phyloP scores from a whole-genome alignment of 2,329 filamentous ascomycete species.

The Aspergillus pseudoglaucus region DNA sequence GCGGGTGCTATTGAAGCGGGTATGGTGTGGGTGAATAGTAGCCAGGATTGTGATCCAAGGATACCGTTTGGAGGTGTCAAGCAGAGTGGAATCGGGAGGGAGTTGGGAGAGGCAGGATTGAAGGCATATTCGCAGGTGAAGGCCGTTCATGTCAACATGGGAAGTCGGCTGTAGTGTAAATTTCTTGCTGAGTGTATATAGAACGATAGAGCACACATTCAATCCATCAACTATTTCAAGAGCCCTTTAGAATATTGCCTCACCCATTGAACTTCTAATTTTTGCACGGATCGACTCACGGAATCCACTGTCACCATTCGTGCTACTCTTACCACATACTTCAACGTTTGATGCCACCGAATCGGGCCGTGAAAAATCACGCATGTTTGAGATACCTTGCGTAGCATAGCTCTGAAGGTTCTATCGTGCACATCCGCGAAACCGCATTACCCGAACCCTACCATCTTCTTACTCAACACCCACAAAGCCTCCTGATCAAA shows the following conservation, averaged over 20 bases:
- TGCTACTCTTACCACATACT: no score
- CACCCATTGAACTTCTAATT: no score
- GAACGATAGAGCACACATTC: neutral
- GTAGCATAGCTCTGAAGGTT: no score
- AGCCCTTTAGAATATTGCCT: no score
- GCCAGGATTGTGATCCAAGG: conserved; percentile 35
- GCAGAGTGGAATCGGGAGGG: conserved; percentile 46
- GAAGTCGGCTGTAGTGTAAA: conserved; percentile 22
- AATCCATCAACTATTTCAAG: no score
- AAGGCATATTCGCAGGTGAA: conserved; percentile 36
- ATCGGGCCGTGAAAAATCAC: no score
- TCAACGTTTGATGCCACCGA: no score
- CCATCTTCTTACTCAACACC: conserved; percentile 3
- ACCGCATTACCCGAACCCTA: neutral
- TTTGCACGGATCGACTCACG: no score
- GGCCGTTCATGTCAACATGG: conserved; percentile 38
- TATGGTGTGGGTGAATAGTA: conserved; percentile 44
- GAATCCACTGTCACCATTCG: no score
- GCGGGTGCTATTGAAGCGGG: conserved; percentile 39
- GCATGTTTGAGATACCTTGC: no score
- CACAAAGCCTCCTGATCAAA: conserved; percentile 5
- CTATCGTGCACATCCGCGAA: neutral
- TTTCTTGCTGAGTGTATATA: neutral
- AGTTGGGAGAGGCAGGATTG: conserved; percentile 38
- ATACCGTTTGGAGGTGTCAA: conserved; percentile 41